These are phyloP conservation scores for Paraphaeosphaeria sporulosa DNA, from an alignment of 2,329 filamentous ascomycete genomes.

Conservation along the genomic window DNA sequence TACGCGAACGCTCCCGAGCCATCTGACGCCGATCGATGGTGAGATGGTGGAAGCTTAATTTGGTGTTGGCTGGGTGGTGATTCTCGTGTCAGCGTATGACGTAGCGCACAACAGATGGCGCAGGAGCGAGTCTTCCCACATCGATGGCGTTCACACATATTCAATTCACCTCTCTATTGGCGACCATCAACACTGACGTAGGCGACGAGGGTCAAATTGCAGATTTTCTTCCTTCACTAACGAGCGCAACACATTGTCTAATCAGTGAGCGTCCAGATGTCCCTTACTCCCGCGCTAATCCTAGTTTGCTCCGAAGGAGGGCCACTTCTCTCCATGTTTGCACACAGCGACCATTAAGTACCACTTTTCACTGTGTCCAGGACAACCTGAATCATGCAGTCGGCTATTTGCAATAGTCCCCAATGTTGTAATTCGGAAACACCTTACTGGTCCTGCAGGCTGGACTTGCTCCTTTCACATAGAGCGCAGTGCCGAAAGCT, in stretches of 20 bases:
- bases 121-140: neutral
- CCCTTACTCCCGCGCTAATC: neutral
- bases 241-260: neutral
- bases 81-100: conserved; percentile 5
- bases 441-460: conserved; percentile 15
- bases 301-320: neutral
- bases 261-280: too few species aligned
- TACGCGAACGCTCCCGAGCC: neutral
- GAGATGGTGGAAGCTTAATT: neutral
- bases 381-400: neutral
- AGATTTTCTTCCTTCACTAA: neutral
- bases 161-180: neutral
- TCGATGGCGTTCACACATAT: neutral
- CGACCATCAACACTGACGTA: neutral
- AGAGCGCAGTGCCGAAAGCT: conserved; percentile 14
- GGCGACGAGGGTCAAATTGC: neutral
- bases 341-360: neutral
- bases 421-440: conserved; percentile 19
- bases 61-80: neutral
- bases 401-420: conserved; percentile 17
- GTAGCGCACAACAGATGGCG: neutral
- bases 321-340: neutral
- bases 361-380: neutral
- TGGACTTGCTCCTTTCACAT: conserved; percentile 18
- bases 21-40: neutral